Percentiles rank a stretch among this genome's conserved stretches.
These are phyloP conservation scores for Acacia pycnantha DNA, from an alignment of 331 rosid species.

Conservation along the genomic window DNA sequence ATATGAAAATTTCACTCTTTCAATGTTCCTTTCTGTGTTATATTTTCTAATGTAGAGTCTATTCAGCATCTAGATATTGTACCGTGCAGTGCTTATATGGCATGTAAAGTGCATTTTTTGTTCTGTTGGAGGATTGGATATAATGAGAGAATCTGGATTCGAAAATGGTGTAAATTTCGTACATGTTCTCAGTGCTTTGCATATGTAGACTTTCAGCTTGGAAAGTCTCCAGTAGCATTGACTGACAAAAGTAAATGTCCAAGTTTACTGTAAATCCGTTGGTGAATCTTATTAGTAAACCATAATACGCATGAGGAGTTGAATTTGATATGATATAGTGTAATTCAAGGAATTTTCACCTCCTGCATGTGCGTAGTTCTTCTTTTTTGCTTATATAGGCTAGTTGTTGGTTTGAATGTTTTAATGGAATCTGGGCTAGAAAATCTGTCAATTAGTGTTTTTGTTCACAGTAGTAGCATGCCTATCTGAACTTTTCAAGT, in stretches of 20 bases:
- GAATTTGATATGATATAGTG: not conserved
- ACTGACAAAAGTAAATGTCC: not conserved
- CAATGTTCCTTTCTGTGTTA: not conserved
- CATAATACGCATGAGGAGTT: not conserved
- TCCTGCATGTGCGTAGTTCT: too few relatives aligned
- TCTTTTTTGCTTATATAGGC: not conserved
- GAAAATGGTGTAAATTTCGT: not conserved
- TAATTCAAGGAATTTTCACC: not conserved
- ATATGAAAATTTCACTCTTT: not conserved
- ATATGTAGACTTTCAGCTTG: not conserved
- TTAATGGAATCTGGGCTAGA: not conserved
- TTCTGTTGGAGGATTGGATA: not conserved
- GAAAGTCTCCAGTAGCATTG: not conserved
- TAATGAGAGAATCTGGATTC: not conserved
- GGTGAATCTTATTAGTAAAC: not conserved
- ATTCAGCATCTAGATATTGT: not conserved
- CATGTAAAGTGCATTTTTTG: not conserved
- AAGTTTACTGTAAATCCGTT: not conserved
- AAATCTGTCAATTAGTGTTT: not conserved
- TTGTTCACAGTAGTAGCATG: not conserved
- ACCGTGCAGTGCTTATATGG: not conserved
- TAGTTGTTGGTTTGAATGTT: not conserved
- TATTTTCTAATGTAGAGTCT: not conserved
- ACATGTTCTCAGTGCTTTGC: not conserved
- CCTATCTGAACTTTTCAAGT: not conserved